Evolutionary conservation across 805 yeast genomes (phyloP), one percentile per base, ranked within the genome.

Genomic region (Yueomyces sp.): DNA sequence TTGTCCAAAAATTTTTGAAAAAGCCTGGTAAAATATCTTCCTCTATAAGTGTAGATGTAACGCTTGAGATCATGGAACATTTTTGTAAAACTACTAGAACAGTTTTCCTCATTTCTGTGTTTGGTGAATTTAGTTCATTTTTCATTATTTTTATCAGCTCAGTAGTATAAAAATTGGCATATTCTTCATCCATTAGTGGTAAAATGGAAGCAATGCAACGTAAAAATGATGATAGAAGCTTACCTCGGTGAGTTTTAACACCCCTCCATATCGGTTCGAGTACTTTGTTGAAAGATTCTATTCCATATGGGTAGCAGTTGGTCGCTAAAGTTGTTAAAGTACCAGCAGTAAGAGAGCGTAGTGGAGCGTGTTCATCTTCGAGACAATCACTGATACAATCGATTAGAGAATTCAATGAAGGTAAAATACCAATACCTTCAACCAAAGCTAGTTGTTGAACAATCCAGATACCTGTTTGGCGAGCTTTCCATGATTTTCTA

Each of bases 101-200:
- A 0, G 87, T 73, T 46, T 73, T 73, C 52, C 76, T 77, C 90
- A 88, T 83, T 41, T 87, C 95, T 47, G 84, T 94, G 55, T 86
- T 95, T 0, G 92, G 87, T 0, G 94, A 76, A 34, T 66, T 60
- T 52, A 86, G 84, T 60, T 88, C 94, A 43, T 92, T 67, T 3
- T 76, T 53, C 4, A 87, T 65, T 29, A 86, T 71, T 26, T 65
- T 65, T 69, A 87, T 73, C 2, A 87, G 71, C 55, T 85, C 94
- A 40, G 71, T 71, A 0, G 96, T 76, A 51, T 85, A 87, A 57
- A 77, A 83, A 43, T 77, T 75, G 2, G 87, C 79, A 56, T 83
- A 80, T 48, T 86, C 95, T 19, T 78, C 77, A 45, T 78, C 82
- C 95, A 90, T 86, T 42, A 90, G 64, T 0, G 96, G 95, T 4